Base-by-base conservation (phyloP, 2,329 filamentous ascomycete genomes). In the Calonectria pseudoturangicola region DNA sequence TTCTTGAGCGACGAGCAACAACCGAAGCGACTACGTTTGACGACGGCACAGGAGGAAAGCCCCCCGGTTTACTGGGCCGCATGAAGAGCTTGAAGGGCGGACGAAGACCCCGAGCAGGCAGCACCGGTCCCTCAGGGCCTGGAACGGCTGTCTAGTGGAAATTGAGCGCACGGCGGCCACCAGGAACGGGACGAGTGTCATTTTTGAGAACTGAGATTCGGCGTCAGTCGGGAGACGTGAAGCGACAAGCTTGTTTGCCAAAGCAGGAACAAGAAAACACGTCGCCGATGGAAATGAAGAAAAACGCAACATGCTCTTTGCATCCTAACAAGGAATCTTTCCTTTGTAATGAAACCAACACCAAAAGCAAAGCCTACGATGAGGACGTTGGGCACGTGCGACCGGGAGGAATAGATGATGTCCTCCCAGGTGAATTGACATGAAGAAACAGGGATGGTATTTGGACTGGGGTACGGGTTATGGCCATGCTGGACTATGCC, bases 31-130 rank as follows among this genome's bases (percentile, higher is more conserved):
- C 85, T 7, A 81, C 83, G 16, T 77, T 81, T 21, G 80, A 80
- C 62, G 86, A 87, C 71, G 87, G 85, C 47, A 84, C 83, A 75
- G 81, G 82, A 77, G 82, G 85, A 77, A 86, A 87, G 81, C 83
- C 83, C 60, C 89, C 90, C 58, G 93, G 94, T 2, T 92, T 97
- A 74, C 83, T 97, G 74, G 94, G 91, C 66, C 91, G 95, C 68
- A 94, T 97, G 86, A 95, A 94, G 89, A 95, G 93, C 84, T 85
- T 97, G 84, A 96, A 95, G 87, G 93, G 93, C 64, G 91, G 91
- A 39, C 89, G 92, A 75, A 81, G 83, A 72, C 78, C 83, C 58
- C 79, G 78, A 63, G 78, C 86, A 84, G 79, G 84, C 82, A 75
- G 82, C 79, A 74, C 81, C 77, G 77, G 82, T 79, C 68, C 79